These are phyloP conservation scores for Blastocystis sp. DNA, from an alignment of 352 stramenopile genomes.

Conservation along the genomic window DNA sequence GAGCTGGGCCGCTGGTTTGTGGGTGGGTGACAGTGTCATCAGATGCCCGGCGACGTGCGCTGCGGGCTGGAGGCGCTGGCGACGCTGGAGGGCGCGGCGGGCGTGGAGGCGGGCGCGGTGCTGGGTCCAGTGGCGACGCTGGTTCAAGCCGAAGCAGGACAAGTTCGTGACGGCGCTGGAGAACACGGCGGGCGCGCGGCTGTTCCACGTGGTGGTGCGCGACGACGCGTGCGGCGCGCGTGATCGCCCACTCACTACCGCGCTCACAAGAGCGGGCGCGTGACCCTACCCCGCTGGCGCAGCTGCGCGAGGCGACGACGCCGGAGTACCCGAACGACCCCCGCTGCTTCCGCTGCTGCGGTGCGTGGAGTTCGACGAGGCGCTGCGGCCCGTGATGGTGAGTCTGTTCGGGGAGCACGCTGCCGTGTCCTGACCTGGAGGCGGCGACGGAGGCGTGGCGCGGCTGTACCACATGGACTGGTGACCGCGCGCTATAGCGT, in stretches of 20 bases:
- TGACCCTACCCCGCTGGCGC: constrained; percentile 91
- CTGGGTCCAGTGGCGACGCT: constrained; percentile 21
- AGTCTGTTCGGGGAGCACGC: constrained; percentile 92
- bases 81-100: not conserved
- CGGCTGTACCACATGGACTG: constrained; percentile 87
- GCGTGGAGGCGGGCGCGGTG: not conserved
- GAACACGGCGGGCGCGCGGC: constrained; percentile 86
- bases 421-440: constrained; percentile 89
- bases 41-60: constrained; percentile 28
- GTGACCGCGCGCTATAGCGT: no score
- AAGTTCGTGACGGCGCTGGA: constrained; percentile 90
- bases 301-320: constrained; percentile 71
- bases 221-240: constrained; percentile 86
- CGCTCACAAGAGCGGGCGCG: constrained; percentile 84
- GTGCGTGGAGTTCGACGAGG: constrained; percentile 77
- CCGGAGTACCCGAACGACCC: constrained; percentile 35
- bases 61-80: constrained; percentile 1
- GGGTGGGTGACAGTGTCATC: not conserved
- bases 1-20: constrained; percentile 69
- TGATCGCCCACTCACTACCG: constrained; percentile 92
- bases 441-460: constrained; percentile 76
- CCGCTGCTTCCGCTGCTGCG: constrained; percentile 49
- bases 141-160: constrained; percentile 73
- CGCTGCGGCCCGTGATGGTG: constrained; percentile 86
- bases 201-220: constrained; percentile 98